Conservation (phyloP, 441 rosid species). For the Corymbia citriodora region DNA sequence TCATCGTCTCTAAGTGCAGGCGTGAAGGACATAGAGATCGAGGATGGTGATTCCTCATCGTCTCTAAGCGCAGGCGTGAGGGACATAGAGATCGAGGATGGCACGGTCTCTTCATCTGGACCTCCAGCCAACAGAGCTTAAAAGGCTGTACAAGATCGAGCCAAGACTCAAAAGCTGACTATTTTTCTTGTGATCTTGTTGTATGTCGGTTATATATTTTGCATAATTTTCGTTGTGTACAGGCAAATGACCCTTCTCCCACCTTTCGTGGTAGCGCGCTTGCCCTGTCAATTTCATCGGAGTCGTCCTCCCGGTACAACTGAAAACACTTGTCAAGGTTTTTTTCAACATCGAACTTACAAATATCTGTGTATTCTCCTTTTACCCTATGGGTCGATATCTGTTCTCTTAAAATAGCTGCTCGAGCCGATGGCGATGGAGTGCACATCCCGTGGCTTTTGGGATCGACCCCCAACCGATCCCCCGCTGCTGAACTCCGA, state of each 20-base stretch:
- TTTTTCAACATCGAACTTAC: neutral
- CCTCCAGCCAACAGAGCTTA: slow-evolving; percentile 29
- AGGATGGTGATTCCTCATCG: slow-evolving; percentile 40
- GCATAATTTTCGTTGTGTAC: neutral
- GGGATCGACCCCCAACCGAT: neutral
- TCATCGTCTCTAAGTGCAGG: slow-evolving; percentile 36
- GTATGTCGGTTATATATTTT: neutral
- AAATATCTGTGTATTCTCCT: neutral
- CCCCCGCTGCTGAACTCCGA: neutral
- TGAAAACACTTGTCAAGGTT: neutral
- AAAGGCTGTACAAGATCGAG: neutral
- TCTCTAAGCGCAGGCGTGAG: slow-evolving; percentile 34
- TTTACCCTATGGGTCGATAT: neutral
- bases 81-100: slow-evolving; percentile 38
- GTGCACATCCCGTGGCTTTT: neutral
- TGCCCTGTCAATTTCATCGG: neutral
- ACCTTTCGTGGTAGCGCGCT: neutral
- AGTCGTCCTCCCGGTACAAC: neutral
- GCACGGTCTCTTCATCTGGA: slow-evolving; percentile 7
- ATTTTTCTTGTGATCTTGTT: neutral
- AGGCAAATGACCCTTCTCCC: neutral
- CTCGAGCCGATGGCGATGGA: neutral
- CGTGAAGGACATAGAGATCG: slow-evolving; percentile 38
- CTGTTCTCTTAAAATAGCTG: neutral
- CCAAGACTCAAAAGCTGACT: neutral